phyloP scores from a whole-genome alignment of 331 rosid species.

The Quercus tomentella region DNA sequence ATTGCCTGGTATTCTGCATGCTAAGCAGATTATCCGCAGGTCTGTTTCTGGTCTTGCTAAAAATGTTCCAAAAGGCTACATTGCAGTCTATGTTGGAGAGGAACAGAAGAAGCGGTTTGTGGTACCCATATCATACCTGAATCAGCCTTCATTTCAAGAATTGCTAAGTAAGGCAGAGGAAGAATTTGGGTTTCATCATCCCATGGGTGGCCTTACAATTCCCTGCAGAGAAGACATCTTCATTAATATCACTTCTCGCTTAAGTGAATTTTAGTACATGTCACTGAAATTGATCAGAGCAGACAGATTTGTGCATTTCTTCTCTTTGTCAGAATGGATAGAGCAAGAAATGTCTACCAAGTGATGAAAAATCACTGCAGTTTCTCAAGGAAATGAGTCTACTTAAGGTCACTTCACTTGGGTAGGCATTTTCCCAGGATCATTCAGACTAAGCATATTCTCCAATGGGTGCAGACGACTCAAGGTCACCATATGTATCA shows the following conservation, averaged over 20 bases:
- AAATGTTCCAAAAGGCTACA: constrained; percentile 26
- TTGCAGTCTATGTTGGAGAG: constrained; percentile 37
- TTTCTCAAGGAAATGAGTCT: neutral
- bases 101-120: constrained; percentile 19
- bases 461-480: neutral
- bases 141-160: constrained; percentile 31
- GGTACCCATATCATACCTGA: constrained; percentile 33
- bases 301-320: neutral
- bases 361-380: neutral
- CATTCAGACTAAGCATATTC: neutral
- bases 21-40: constrained; percentile 10
- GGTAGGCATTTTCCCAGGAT: neutral
- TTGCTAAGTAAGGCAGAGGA: constrained; percentile 9
- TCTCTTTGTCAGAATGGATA: neutral
- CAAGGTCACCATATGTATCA: no score
- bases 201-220: constrained; percentile 24
- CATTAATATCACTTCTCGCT: constrained; percentile 13
- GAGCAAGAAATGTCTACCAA: no score
- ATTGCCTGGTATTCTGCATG: neutral
- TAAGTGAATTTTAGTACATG: neutral
- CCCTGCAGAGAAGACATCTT: constrained; percentile 21
- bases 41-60: neutral
- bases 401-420: no score
- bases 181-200: neutral
- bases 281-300: neutral